A percentile compares a stretch with the other conserved stretches of the same genome.
Conservation (phyloP, 2,329 filamentous ascomycete genomes). For the Trichoderma gracile region DNA sequence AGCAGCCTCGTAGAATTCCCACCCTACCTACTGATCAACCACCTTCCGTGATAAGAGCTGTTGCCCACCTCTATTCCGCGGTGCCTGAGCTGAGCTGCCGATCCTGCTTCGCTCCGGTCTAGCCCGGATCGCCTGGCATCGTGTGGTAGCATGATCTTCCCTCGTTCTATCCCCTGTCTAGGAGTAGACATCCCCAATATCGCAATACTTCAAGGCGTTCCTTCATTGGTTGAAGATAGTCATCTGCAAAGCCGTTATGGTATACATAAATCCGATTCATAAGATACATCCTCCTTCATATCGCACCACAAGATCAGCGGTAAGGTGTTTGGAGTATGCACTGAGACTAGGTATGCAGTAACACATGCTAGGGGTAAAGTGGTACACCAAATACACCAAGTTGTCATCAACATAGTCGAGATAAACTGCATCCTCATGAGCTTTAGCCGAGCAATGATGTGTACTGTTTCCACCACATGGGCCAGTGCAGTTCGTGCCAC, state of each 20-base stretch:
- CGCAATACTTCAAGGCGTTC: no score
- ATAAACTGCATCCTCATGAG: constrained; percentile 11
- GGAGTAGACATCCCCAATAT: no score
- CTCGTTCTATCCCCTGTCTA: background rate
- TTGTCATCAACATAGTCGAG: background rate
- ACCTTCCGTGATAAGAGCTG: background rate
- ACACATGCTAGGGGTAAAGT: background rate
- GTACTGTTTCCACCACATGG: constrained; percentile 23
- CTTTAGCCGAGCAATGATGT: constrained; percentile 13
- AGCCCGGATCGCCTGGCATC: background rate
- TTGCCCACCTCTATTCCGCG: background rate
- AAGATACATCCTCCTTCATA: background rate
- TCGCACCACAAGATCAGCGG: background rate
- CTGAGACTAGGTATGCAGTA: constrained; percentile 7
- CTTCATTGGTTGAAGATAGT: background rate
- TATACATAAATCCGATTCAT: constrained; percentile 1
- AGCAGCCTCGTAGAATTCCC: no score
- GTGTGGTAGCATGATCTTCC: background rate
- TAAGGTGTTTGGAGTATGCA: background rate
- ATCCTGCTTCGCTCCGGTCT: background rate
- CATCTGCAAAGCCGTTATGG: background rate
- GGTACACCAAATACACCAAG: background rate
- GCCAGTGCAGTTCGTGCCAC: constrained; percentile 14
- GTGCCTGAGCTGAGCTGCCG: background rate
- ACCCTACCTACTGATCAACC: background rate